Percentiles rank a stretch among this genome's conserved stretches.
phyloP scores from a whole-genome alignment of 352 stramenopile genomes.

The Globisporangium nagaii region DNA sequence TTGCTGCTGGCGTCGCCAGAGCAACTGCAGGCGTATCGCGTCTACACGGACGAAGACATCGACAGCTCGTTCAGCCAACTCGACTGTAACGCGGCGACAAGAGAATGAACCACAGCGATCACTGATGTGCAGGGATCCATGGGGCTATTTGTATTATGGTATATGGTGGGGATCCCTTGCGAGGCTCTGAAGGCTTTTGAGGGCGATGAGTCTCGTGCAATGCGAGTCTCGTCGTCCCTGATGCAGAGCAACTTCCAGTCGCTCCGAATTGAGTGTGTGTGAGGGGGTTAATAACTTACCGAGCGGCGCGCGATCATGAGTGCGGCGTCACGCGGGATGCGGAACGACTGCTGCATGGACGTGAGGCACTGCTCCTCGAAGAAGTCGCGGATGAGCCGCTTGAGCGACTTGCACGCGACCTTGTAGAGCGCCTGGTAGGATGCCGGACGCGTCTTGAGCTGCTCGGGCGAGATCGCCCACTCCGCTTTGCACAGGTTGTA shows the following conservation, averaged over 20 bases:
- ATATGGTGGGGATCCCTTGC: too few relatives aligned
- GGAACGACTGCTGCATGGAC: constrained; percentile 66
- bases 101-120: neutral
- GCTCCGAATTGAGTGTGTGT: neutral
- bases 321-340: constrained; percentile 54
- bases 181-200: too few relatives aligned
- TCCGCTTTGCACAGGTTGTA: constrained; percentile 57
- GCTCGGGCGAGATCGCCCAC: constrained; percentile 70
- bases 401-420: constrained; percentile 62
- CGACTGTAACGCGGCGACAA: neutral
- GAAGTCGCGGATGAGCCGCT: constrained; percentile 68
- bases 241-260: too few relatives aligned
- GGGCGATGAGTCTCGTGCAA: too few relatives aligned
- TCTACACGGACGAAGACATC: constrained; percentile 19
- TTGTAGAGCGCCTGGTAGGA: constrained; percentile 77
- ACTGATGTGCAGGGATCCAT: too few relatives aligned
- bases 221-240: neutral
- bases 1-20: constrained; percentile 16
- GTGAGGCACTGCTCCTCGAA: constrained; percentile 73
- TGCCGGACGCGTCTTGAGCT: constrained; percentile 49
- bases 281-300: neutral
- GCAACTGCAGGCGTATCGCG: neutral
- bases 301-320: constrained; percentile 40
- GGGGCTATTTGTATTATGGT: too few relatives aligned
- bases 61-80: constrained; percentile 20